Percentiles rank a stretch among this genome's conserved stretches.
phyloP scores from a whole-genome alignment of 2,329 filamentous ascomycete species.

The Aschersonia sp. region DNA sequence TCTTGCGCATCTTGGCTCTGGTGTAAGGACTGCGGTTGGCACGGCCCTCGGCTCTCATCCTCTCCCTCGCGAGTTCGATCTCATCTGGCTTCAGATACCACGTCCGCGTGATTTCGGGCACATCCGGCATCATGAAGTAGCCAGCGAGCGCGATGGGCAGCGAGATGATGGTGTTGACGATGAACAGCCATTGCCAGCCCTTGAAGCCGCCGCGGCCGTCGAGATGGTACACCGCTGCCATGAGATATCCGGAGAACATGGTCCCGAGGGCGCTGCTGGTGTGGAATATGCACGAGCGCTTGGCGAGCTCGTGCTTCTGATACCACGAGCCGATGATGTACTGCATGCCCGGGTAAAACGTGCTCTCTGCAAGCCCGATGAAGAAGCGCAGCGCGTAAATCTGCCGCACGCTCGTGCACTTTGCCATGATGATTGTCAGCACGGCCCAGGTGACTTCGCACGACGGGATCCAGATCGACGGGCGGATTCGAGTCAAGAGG shows the following conservation, averaged over 20 bases:
- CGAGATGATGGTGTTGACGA: conserved; percentile 15
- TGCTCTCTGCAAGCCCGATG: conserved; percentile 19
- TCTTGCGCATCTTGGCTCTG: conserved; percentile 8
- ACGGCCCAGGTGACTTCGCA: conserved; percentile 15
- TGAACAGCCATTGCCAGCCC: conserved; percentile 31
- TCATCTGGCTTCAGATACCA: conserved; percentile 13
- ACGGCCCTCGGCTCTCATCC: conserved; percentile 15
- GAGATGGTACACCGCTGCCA: conserved; percentile 21
- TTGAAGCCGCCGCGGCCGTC: conserved; percentile 19
- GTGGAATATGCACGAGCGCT: conserved; percentile 23
- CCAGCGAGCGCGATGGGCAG: conserved; percentile 16
- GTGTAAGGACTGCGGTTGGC: conserved; percentile 14
- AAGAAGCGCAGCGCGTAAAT: conserved; percentile 25
- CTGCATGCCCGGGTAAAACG: conserved; percentile 19
- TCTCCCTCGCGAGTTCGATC: conserved; percentile 12
- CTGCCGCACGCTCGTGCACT: conserved; percentile 15
- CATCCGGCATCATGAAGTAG: conserved; percentile 17
- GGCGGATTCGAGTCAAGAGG: conserved; percentile 10
- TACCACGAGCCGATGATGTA: conserved; percentile 27
- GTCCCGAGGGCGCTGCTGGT: conserved; percentile 25
- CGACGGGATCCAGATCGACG: conserved; percentile 13
- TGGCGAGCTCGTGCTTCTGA: conserved; percentile 22
- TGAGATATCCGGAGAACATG: conserved; percentile 28
- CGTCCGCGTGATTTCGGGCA: conserved; percentile 12
- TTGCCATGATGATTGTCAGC: conserved; percentile 9